Conservation (phyloP, 164 flowering plant genomes). For the Echeveria elegans region DNA sequence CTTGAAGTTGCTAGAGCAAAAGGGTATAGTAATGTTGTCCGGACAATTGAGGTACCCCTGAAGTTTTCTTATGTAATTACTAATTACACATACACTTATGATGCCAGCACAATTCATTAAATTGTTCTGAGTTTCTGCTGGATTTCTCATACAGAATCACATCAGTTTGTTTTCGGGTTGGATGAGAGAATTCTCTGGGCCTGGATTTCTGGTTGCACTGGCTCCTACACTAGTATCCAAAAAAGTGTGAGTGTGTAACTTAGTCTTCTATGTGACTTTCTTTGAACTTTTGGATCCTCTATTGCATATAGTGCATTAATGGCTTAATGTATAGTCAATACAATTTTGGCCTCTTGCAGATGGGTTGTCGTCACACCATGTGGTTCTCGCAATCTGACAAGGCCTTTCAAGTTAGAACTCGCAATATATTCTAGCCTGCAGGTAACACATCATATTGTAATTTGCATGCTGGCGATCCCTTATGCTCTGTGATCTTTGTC, state of each 20-base stretch:
- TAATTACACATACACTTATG: background rate
- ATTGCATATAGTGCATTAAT: background rate
- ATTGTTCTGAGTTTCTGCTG: background rate
- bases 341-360: slow-evolving; percentile 23
- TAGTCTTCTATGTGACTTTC: background rate
- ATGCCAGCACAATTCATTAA: background rate
- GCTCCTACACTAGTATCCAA: slow-evolving; percentile 33
- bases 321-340: too few species aligned
- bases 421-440: slow-evolving; percentile 57
- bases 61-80: background rate
- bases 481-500: too few species aligned
- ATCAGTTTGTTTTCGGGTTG: slow-evolving; percentile 14
- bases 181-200: slow-evolving; percentile 17
- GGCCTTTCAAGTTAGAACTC: slow-evolving; percentile 76
- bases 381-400: slow-evolving; percentile 46
- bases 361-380: slow-evolving; percentile 83
- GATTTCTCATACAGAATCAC: slow-evolving; percentile 8
- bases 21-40: slow-evolving; percentile 12
- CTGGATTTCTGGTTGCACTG: slow-evolving; percentile 9
- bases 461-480: background rate
- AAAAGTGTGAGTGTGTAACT: slow-evolving; percentile 62
- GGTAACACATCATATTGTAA: slow-evolving; percentile 31
- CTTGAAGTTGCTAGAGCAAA: slow-evolving; percentile 19
- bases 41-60: slow-evolving; percentile 13
- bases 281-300: background rate